These are phyloP conservation scores for Bryoglossum gracile DNA, from an alignment of 495 filamentous ascomycete species.

Conservation along the genomic window DNA sequence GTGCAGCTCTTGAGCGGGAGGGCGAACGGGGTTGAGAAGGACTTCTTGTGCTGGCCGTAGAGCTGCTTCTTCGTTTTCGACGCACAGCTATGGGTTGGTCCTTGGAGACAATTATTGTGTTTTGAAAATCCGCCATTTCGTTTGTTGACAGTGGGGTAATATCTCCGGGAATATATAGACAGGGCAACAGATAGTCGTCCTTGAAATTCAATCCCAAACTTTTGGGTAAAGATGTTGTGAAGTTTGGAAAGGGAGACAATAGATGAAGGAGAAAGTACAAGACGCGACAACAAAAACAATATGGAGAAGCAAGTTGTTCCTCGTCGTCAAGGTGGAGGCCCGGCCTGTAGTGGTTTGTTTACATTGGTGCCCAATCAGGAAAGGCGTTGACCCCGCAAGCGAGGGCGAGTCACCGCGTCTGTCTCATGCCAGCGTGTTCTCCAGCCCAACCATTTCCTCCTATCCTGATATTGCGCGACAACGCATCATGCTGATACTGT, in stretches of 20 bases:
- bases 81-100: constrained; percentile 19
- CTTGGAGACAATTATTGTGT: constrained; percentile 6
- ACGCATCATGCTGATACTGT: no score
- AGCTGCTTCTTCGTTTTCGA: constrained; percentile 16
- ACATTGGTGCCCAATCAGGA: no score
- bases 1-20: neutral
- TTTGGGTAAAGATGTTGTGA: neutral
- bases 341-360: no score
- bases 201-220: no score
- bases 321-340: no score
- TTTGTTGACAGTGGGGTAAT: neutral
- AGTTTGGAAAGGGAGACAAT: neutral
- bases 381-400: no score
- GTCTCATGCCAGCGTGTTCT: no score
- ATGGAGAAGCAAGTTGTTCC: no score
- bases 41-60: neutral
- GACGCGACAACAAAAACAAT: no score
- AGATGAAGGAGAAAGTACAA: neutral
- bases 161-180: neutral
- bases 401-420: no score
- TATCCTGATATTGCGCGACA: no score
- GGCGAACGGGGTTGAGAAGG: constrained; percentile 7
- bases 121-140: constrained; percentile 10
- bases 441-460: no score
- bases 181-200: neutral